Percentiles rank a stretch among this genome's conserved stretches.
Conservation (phyloP, 2,329 filamentous ascomycete genomes). For the Pseudogymnoascus sp. region DNA sequence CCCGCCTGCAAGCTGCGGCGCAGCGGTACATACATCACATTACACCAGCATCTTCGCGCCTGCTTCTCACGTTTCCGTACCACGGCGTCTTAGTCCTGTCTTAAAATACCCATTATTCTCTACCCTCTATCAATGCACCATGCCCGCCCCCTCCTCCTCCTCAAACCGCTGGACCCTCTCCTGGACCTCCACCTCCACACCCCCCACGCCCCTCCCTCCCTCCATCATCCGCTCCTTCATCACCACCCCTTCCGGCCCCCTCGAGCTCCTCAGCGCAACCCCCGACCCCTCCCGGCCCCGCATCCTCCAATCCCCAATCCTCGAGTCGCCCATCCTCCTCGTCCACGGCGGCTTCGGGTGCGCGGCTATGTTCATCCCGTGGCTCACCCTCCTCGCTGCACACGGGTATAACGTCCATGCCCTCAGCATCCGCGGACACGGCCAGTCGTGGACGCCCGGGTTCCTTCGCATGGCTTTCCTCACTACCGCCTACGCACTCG, state of each 20-base stretch:
- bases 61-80: not conserved
- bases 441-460: constrained; percentile 31
- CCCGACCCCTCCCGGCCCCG: not conserved
- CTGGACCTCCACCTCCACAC: not conserved
- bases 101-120: not conserved
- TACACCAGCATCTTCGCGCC: not conserved
- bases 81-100: not conserved
- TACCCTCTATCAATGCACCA: not conserved
- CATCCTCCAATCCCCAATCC: not conserved
- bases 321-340: constrained; percentile 31
- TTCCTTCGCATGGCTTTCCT: constrained; percentile 30
- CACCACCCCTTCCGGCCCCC: constrained; percentile 26
- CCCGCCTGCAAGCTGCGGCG: not conserved
- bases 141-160: not conserved
- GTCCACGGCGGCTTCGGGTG: constrained; percentile 34
- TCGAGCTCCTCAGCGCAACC: constrained; percentile 30
- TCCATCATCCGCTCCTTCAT: constrained; percentile 28
- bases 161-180: not conserved
- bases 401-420: constrained; percentile 33
- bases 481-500: constrained; percentile 13
- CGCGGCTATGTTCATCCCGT: constrained; percentile 32
- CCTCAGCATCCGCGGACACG: constrained; percentile 34
- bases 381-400: constrained; percentile 30
- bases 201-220: constrained; percentile 20
- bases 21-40: not conserved